Evolutionary conservation across 805 yeast genomes (phyloP).

Genomic region (Kuraishia hungarica): DNA sequence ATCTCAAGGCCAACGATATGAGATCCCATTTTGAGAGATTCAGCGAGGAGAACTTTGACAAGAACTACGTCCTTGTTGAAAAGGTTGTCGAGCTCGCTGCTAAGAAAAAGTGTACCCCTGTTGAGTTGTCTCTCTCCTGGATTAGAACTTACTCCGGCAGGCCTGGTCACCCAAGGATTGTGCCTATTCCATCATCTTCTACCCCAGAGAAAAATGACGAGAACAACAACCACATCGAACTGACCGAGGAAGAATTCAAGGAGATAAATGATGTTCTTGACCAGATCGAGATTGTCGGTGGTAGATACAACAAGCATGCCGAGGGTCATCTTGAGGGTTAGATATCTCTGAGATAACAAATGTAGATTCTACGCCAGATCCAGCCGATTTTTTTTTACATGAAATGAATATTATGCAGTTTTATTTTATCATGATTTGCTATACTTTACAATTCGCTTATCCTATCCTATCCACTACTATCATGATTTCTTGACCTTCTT

Average conservation of each 20-base stretch:
- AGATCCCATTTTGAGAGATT: conserved; percentile 48
- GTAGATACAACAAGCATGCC: conserved; percentile 12
- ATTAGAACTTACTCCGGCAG: conserved; percentile 33
- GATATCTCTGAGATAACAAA: not conserved
- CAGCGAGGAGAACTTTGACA: conserved; percentile 41
- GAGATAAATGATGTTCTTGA: conserved; percentile 40
- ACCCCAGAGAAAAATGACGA: conserved; percentile 49
- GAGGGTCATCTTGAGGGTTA: conserved; percentile 1
- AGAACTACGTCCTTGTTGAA: conserved; percentile 43
- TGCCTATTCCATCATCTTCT: conserved; percentile 81
- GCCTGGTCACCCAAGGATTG: conserved; percentile 34
- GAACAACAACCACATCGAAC: conserved; percentile 39
- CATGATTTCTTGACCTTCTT: conserved; percentile 1
- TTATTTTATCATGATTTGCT: not conserved
- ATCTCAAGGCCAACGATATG: conserved; percentile 49
- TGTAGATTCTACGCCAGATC: not conserved
- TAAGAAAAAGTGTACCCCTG: conserved; percentile 35
- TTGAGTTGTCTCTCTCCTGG: conserved; percentile 72
- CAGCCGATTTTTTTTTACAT: too few relatives aligned
- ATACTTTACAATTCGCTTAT: not conserved
- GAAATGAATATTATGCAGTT: not conserved
- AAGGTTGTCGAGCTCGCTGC: conserved; percentile 42
- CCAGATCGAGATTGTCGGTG: conserved; percentile 40
- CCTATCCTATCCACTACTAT: not conserved
- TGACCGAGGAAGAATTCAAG: conserved; percentile 50